Evolutionary conservation across 2,329 filamentous ascomycete genomes (phyloP).

Genomic region (Pseudocercospora pini-densiflorae): DNA sequence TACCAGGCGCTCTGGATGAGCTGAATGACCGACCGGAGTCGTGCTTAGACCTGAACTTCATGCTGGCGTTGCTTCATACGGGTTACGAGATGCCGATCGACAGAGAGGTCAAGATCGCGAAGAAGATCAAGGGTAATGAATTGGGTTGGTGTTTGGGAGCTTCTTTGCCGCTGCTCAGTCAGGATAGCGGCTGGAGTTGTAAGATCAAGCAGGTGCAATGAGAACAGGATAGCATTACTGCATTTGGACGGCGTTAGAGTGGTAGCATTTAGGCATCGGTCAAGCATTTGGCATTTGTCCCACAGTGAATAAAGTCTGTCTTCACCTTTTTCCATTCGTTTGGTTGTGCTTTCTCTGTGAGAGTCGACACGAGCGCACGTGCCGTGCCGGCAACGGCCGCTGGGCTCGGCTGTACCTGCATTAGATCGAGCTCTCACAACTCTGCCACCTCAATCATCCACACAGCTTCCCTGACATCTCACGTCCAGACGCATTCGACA

Average conservation of each 20-base stretch:
- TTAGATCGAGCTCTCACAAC: not conserved
- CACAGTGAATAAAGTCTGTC: not conserved
- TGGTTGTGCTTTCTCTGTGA: not conserved
- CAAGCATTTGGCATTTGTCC: not conserved
- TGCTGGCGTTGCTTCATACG: conserved; percentile 88
- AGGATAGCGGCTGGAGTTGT: conserved; percentile 38
- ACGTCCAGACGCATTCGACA: not conserved
- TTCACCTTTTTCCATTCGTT: not conserved
- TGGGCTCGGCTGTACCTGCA: not conserved
- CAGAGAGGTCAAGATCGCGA: conserved; percentile 94
- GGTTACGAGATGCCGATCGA: conserved; percentile 98
- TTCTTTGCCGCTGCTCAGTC: conserved; percentile 54
- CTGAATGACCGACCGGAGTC: conserved; percentile 82
- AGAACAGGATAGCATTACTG: not conserved
- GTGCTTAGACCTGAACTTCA: conserved; percentile 96
- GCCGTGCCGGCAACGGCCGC: not conserved
- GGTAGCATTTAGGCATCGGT: not conserved
- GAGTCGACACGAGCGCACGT: not conserved
- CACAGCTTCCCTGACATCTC: not conserved
- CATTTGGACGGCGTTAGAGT: conserved; percentile 18
- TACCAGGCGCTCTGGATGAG: conserved; percentile 80
- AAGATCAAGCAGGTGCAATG: conserved; percentile 28
- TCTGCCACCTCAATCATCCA: not conserved
- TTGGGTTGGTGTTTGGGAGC: conserved; percentile 97
- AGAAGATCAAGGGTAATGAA: conserved; percentile 98